These are phyloP conservation scores for Podaxis mareebaensis DNA, from an alignment of 768 basidiomycete genomes.

Conservation along the genomic window DNA sequence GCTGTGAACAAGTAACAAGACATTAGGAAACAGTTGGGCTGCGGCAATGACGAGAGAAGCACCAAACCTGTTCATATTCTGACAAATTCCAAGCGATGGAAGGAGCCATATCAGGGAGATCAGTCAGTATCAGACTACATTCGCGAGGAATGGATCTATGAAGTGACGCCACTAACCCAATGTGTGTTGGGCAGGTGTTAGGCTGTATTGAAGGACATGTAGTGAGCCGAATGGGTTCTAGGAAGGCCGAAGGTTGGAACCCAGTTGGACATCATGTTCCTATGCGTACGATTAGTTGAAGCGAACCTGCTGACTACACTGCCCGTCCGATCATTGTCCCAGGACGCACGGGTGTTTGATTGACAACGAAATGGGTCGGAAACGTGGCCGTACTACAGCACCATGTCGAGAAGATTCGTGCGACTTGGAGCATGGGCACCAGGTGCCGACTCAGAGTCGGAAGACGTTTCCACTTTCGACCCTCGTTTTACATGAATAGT, in stretches of 20 bases:
- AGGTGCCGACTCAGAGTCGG: not conserved
- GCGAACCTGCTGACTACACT: not conserved
- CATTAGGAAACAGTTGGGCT: slow-evolving; percentile 17
- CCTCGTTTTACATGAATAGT: not conserved
- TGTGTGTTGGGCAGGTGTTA: slow-evolving; percentile 6
- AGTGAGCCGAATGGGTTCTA: slow-evolving; percentile 5
- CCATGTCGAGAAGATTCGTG: not conserved
- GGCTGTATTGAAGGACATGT: not conserved
- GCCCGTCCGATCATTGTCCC: slow-evolving; percentile 1
- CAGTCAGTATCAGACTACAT: slow-evolving; percentile 14
- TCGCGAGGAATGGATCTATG: not conserved
- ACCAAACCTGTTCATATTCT: slow-evolving; percentile 21
- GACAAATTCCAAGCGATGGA: slow-evolving; percentile 16
- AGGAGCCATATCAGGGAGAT: slow-evolving; percentile 25
- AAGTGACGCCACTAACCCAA: slow-evolving; percentile 14
- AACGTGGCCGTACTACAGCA: not conserved
- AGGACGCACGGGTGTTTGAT: not conserved
- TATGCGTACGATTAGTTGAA: not conserved
- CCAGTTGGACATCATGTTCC: not conserved
- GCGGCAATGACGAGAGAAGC: slow-evolving; percentile 27
- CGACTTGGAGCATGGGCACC: not conserved
- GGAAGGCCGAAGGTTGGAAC: not conserved
- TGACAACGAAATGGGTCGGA: not conserved
- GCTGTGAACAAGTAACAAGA: slow-evolving; percentile 11
- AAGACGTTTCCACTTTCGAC: not conserved